These are phyloP conservation scores for Termitomyces sp. DNA, from an alignment of 768 basidiomycete species.

Conservation along the genomic window DNA sequence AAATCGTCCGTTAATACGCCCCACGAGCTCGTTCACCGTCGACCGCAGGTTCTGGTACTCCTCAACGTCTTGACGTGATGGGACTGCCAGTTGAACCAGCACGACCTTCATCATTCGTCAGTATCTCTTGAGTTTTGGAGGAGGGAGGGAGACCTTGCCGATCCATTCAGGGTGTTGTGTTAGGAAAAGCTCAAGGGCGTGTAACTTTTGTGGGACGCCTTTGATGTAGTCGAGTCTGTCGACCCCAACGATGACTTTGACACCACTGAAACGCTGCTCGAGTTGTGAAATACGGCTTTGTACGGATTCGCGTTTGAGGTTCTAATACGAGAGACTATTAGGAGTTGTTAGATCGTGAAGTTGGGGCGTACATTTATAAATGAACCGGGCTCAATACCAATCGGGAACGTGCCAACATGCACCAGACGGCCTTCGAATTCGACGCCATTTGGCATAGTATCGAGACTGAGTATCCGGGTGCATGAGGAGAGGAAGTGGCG, in stretches of 20 bases:
- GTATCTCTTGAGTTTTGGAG: neutral
- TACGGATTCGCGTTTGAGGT: conserved; percentile 78
- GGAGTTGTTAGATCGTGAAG: neutral
- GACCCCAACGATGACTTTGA: conserved; percentile 97
- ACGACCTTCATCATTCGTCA: conserved; percentile 60
- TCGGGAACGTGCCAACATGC: conserved; percentile 98
- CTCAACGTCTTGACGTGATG: conserved; percentile 96
- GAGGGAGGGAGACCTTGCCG: conserved; percentile 63
- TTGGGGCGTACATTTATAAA: conserved; percentile 68
- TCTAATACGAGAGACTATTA: conserved; percentile 37
- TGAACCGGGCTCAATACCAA: conserved; percentile 93
- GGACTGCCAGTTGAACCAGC: conserved; percentile 94
- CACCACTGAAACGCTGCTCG: conserved; percentile 87
- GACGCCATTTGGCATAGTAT: conserved; percentile 98
- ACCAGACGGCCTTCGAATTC: conserved; percentile 94
- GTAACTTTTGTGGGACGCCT: conserved; percentile 97
- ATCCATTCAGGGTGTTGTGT: conserved; percentile 99
- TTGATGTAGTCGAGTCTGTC: conserved; percentile 99
- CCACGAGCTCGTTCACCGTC: conserved; percentile 96
- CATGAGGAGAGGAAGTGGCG: conserved; percentile 99
- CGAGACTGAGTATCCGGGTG: conserved; percentile 90
- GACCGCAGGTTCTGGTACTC: conserved; percentile 98
- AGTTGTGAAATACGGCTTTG: conserved; percentile 75
- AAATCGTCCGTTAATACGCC: conserved; percentile 97
- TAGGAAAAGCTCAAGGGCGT: conserved; percentile 94